Evolutionary conservation across 495 filamentous ascomycete species (phyloP), one percentile per base, ranked within the genome.

Genomic region (Talaromyces borbonicus): DNA sequence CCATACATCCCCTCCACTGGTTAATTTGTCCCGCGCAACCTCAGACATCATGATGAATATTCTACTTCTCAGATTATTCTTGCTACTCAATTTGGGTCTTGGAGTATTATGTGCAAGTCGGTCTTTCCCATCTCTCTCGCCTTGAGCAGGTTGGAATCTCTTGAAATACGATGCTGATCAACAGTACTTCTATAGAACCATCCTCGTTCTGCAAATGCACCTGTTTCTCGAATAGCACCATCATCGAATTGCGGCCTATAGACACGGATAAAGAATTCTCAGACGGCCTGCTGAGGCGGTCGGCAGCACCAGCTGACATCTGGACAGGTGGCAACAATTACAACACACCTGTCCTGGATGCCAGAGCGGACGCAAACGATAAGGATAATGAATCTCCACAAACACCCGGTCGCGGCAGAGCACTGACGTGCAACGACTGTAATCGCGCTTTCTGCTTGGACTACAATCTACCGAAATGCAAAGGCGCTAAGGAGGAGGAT

Each of bases 141-240:
- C 30, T n/a, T 31, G 8, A 16, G 5, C 12, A 27, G n/a, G 24
- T 25, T n/a, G 11, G 4, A 14, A 2, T 8, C 40, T 27, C 9
- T 25, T 43, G 0, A 0, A 3, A 18, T 5, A 12, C 23, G 12
- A 26, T n/a, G n/a, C n/a, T n/a, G n/a, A n/a, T n/a, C n/a, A n/a
- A n/a, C n/a, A n/a, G n/a, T n/a, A n/a, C n/a, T 45, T 6, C 8
- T 7, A 19, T 20, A 72, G 68, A 61, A n/a, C 68, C 87, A 14
- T 84, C 84, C 18, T 85, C 87, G 26, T 97, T 95, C 69, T 98
- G 92, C 80, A 98, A 96, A 83, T 98, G 92, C 66, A 94, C 84
- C 47, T 97, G 92, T 68, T 84, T 84, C 70, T 77, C 78, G 44
- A 94, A 96, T 68, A 86, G 79, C 70, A 94, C 85, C 47, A 88